phyloP scores from a whole-genome alignment of 257 asterid genomes.

The Plantago elongata region DNA sequence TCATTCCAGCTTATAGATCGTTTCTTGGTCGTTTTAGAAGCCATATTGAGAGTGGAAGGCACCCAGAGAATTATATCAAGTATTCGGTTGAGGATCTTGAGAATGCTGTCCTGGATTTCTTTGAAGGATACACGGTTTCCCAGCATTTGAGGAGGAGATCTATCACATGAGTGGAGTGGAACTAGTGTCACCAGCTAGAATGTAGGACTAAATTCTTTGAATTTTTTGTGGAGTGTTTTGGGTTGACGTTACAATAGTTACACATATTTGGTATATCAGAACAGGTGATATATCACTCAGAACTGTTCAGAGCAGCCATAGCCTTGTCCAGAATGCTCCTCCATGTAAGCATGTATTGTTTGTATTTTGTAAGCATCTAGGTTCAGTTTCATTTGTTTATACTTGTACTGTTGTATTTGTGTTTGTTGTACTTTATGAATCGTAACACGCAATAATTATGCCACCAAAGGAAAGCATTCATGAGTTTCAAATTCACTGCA shows the following conservation, averaged over 20 bases:
- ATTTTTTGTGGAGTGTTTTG: conserved; percentile 52
- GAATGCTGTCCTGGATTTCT: conserved; percentile 38
- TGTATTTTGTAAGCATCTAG: conserved; percentile 38
- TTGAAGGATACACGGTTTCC: conserved; percentile 49
- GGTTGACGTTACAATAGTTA: conserved; percentile 39
- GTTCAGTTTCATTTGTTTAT: conserved; percentile 53
- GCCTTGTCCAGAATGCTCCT: conserved; percentile 57
- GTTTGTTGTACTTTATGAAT: conserved; percentile 33
- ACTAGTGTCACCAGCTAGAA: conserved; percentile 33
- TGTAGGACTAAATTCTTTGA: conserved; percentile 66
- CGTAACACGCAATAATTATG: conserved; percentile 26
- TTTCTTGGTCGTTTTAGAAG: conserved; percentile 46
- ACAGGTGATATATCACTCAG: conserved; percentile 16
- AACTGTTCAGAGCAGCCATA: conserved; percentile 32
- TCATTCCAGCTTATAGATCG: conserved; percentile 45
- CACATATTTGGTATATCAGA: conserved; percentile 19
- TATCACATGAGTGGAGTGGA: conserved; percentile 28
- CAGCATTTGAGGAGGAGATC: conserved; percentile 72
- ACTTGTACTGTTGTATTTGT: conserved; percentile 33
- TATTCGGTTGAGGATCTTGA: conserved; percentile 48
- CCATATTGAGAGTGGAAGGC: conserved; percentile 45
- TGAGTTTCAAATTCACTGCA: conserved; percentile 10
- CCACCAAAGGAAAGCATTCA: conserved; percentile 20
- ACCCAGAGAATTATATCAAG: conserved; percentile 39
- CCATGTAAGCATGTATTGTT: conserved; percentile 61